Evolutionary conservation across 148 eudicot genomes (phyloP).

Genomic region (Cornus florida): DNA sequence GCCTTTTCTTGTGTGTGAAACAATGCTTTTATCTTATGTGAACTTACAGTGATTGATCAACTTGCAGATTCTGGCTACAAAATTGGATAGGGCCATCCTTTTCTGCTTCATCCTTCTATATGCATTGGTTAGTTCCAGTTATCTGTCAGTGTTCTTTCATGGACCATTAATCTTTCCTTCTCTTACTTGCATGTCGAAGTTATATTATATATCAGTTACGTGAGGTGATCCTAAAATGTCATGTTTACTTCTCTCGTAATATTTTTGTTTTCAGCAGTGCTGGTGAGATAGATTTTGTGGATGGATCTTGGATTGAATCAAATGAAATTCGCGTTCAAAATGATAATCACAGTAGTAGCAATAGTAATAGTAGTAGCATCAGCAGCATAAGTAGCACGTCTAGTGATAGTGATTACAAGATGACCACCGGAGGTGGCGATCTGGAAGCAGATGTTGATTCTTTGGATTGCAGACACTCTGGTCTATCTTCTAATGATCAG

Average conservation of each 20-base stretch:
- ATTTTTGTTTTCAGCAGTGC: slow-evolving; percentile 41
- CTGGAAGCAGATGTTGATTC: slow-evolving; percentile 99
- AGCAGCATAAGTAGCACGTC: slow-evolving; percentile 85
- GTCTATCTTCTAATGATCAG: slow-evolving; percentile 65
- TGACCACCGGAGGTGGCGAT: slow-evolving; percentile 61
- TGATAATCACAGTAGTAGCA: slow-evolving; percentile 76
- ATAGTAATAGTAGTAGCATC: slow-evolving; percentile 84
- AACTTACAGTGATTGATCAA: slow-evolving; percentile 3
- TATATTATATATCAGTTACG: background rate
- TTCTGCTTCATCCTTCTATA: slow-evolving; percentile 56
- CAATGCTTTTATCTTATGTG: background rate
- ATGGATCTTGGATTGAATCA: slow-evolving; percentile 65
- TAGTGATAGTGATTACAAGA: slow-evolving; percentile 77
- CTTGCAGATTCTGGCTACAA: slow-evolving; percentile 92
- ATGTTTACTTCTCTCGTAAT: slow-evolving; percentile 10
- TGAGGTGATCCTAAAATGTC: background rate
- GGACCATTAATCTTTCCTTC: background rate
- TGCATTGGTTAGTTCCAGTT: slow-evolving; percentile 65
- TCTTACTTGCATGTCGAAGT: slow-evolving; percentile 1
- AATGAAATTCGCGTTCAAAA: slow-evolving; percentile 49
- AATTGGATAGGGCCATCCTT: slow-evolving; percentile 86
- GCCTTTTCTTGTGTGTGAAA: background rate
- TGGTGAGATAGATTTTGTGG: slow-evolving; percentile 50
- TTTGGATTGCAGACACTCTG: slow-evolving; percentile 67
- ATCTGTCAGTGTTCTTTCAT: background rate